Evolutionary conservation across 495 filamentous ascomycete genomes (phyloP), one percentile per base, ranked within the genome.

Genomic region (Cladorrhinum samala): DNA sequence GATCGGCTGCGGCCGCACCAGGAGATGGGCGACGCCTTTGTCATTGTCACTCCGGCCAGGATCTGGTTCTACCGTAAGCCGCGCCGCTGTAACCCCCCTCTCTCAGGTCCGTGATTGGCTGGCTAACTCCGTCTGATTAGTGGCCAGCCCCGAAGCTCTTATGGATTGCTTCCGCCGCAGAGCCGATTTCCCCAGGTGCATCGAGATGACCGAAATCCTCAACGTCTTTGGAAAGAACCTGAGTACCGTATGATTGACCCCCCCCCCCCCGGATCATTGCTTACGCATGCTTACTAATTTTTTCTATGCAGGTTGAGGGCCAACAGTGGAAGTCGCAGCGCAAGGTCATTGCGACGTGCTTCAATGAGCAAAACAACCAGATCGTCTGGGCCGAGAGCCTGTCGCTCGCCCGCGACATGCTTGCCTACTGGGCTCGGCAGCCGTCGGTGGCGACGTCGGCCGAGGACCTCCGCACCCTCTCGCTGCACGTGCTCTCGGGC

Each of bases 291-390:
- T n/a, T n/a, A n/a, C n/a, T n/a, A n/a, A n/a, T n/a, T n/a, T n/a
- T n/a, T n/a, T n/a, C n/a, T n/a, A n/a, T n/a, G n/a, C n/a, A n/a
- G n/a, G n/a, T n/a, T n/a, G n/a, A n/a, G n/a, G n/a, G n/a, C n/a
- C n/a, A n/a, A n/a, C 52, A 71, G n/a, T 82, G 77, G 77, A 66
- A 71, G 16, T 67, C 58, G 19, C 73, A 77, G 48, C 67, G 77
- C 14, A 78, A 73, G 46, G 52, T 73, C 9, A 66, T 71, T 1
- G 61, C 66, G 3, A 49, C 57, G 0, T 65, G 67, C 9, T 79
- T 80, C 63, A 76, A 72, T 37, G 76, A 82, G 53, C 71, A 68
- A 46, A 77, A 71, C 55, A 77, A 73, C 45, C 49, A 52, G 9
- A 47, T 76, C 1, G 76, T 79, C 0, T 81, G 75, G 75, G 23